Conservation (phyloP, 345 rosid genomes). For the Cardamine occulta region DNA sequence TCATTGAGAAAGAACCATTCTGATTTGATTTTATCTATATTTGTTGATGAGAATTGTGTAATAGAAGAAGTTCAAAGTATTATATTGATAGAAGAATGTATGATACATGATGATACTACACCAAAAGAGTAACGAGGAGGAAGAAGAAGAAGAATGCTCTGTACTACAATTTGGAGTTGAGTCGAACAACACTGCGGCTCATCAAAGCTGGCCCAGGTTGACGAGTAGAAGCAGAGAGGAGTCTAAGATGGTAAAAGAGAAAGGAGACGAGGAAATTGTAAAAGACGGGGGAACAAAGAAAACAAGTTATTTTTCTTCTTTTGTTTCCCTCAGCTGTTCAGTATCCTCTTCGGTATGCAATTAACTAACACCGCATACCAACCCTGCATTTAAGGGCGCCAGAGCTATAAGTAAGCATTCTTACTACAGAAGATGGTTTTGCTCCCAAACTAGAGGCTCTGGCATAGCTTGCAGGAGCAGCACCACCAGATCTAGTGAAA, state of each 20-base stretch:
- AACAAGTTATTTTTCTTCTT: conserved; percentile 33
- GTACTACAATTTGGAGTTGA: conserved; percentile 37
- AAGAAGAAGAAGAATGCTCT: conserved; percentile 28
- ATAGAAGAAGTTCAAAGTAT: conserved; percentile 11
- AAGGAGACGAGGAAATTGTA: conserved; percentile 20
- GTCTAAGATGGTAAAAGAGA: conserved; percentile 31
- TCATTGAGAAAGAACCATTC: conserved; percentile 21
- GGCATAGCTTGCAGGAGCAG: conserved; percentile 55
- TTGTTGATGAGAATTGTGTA: conserved; percentile 11
- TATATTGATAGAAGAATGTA: conserved; percentile 39
- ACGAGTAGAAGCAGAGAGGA: conserved; percentile 22
- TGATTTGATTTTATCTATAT: conserved; percentile 5
- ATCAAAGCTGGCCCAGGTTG: conserved; percentile 45
- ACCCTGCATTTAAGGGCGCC: conserved; percentile 60
- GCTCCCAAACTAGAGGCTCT: conserved; percentile 69
- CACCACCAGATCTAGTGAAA: conserved; percentile 60
- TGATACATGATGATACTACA: conserved; percentile 41
- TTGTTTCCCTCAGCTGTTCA: conserved; percentile 31
- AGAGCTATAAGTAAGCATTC: conserved; percentile 52
- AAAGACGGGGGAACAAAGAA: conserved; percentile 21
- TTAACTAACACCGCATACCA: conserved; percentile 56
- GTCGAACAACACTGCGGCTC: conserved; percentile 44
- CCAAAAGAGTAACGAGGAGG: conserved; percentile 20
- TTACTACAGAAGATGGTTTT: conserved; percentile 56
- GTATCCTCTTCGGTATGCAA: conserved; percentile 1